Conservation (phyloP, 139 green algal genomes). For the Picochlorum sp. region DNA sequence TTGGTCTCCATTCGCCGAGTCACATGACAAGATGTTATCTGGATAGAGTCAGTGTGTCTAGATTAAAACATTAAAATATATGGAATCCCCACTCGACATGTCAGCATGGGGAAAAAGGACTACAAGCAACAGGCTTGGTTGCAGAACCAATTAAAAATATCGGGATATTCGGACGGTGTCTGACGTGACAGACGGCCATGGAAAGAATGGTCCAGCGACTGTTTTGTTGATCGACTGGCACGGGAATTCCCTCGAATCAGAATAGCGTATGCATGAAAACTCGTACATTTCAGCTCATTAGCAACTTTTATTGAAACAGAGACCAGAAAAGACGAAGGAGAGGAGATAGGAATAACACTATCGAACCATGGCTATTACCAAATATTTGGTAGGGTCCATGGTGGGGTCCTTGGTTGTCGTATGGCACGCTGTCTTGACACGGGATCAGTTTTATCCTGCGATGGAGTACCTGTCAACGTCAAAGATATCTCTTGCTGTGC, state of each 20-base stretch:
- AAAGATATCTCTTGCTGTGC: conserved; percentile 54
- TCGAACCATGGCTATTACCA: too few relatives aligned
- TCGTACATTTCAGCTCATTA: background rate
- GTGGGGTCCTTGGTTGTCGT: conserved; percentile 53
- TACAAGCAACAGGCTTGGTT: too few relatives aligned
- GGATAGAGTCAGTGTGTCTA: too few relatives aligned
- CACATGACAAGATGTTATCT: too few relatives aligned
- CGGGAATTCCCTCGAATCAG: too few relatives aligned
- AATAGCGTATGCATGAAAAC: too few relatives aligned
- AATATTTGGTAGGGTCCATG: conserved; percentile 49
- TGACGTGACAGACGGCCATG: background rate
- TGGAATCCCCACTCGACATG: too few relatives aligned
- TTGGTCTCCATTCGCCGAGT: too few relatives aligned
- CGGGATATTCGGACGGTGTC: too few relatives aligned
- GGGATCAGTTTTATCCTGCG: conserved; percentile 91
- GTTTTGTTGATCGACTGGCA: background rate
- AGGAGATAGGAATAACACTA: background rate
- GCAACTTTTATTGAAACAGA: background rate
- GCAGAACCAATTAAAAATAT: too few relatives aligned
- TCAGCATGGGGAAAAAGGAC: too few relatives aligned
- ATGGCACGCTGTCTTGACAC: conserved; percentile 84
- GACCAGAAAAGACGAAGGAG: background rate
- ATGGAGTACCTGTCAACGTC: conserved; percentile 85
- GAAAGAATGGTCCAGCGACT: background rate
- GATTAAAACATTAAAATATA: too few relatives aligned